Conservation (phyloP, 164 flowering plant species). For the Sedum album region DNA sequence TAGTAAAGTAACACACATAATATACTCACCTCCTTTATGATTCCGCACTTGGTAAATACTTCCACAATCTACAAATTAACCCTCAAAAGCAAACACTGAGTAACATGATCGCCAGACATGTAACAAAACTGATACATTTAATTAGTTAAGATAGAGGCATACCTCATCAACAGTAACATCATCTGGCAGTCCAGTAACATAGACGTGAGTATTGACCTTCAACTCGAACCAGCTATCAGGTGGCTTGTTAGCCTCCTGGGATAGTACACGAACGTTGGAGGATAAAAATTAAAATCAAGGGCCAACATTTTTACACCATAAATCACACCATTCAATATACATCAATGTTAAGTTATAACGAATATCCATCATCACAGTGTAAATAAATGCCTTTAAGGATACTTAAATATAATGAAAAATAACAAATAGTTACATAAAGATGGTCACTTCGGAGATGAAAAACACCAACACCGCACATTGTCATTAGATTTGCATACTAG, state of each 20-base stretch:
- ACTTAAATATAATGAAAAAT: not conserved
- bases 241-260: slow-evolving; percentile 90
- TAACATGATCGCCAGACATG: not conserved
- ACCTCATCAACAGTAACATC: slow-evolving; percentile 94
- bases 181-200: slow-evolving; percentile 92
- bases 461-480: not conserved
- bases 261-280: slow-evolving; percentile 14
- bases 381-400: not conserved
- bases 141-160: slow-evolving; percentile 15
- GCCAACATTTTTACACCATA: not conserved
- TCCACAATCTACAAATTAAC: slow-evolving; percentile 61
- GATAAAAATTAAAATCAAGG: not conserved
- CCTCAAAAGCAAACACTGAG: not conserved
- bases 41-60: slow-evolving; percentile 91
- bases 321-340: not conserved
- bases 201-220: slow-evolving; percentile 94
- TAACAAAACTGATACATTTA: not conserved
- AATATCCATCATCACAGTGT: not conserved
- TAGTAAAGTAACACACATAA: not conserved
- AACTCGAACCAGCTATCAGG: slow-evolving; percentile 98
- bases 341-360: not conserved
- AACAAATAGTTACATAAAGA: not conserved
- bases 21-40: slow-evolving; percentile 75
- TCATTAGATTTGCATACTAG: not conserved
- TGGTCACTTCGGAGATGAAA: not conserved